Conservation (phyloP, 305 asterid genomes). For the Rubia peregrina region DNA sequence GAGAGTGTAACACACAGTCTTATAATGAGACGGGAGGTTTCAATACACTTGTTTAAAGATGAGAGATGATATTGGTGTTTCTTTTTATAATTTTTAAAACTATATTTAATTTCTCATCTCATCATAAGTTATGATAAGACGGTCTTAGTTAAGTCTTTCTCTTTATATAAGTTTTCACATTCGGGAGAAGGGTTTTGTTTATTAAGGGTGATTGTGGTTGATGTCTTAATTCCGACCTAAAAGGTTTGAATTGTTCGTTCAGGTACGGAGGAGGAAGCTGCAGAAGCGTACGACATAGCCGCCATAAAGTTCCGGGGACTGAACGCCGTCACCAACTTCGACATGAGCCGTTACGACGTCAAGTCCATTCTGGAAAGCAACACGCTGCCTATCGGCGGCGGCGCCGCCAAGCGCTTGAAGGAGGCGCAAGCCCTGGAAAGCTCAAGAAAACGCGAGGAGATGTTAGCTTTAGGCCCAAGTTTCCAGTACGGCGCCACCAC, state of each 20-base stretch:
- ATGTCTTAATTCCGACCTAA: too few species aligned
- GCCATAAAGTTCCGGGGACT: constrained; percentile 87
- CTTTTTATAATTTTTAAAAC: too few species aligned
- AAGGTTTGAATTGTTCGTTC: background rate
- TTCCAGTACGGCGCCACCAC: constrained; percentile 43
- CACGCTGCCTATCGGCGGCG: constrained; percentile 79
- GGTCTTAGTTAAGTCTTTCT: too few species aligned
- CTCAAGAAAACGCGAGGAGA: constrained; percentile 54
- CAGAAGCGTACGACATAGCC: constrained; percentile 89
- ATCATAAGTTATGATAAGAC: too few species aligned
- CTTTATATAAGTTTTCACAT: too few species aligned
- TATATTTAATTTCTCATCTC: too few species aligned
- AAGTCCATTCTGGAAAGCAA: constrained; percentile 73
- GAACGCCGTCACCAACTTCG: constrained; percentile 77
- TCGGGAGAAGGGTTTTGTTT: too few species aligned
- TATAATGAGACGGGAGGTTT: too few species aligned
- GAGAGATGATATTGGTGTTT: too few species aligned
- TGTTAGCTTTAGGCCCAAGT: constrained; percentile 40
- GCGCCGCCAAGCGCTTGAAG: constrained; percentile 71
- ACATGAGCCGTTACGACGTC: constrained; percentile 82
- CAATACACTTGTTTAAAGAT: too few species aligned
- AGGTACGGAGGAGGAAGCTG: constrained; percentile 95
- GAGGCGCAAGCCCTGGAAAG: constrained; percentile 76
- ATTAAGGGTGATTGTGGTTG: too few species aligned
- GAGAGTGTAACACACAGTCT: too few species aligned